Conservation (phyloP, 2,329 filamentous ascomycete species). For the Penicillium olsonii region DNA sequence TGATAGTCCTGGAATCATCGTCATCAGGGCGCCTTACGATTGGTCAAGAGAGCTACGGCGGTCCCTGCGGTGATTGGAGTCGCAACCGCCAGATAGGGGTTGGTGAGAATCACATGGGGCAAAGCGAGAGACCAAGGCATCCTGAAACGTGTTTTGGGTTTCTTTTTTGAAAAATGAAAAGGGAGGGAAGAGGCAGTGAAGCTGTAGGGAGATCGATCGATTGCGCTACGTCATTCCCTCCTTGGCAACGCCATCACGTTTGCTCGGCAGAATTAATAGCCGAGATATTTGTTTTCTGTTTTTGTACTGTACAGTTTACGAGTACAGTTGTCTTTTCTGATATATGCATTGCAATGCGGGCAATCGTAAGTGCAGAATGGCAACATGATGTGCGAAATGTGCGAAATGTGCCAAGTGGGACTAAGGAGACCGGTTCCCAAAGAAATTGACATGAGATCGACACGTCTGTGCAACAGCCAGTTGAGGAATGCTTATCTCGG, state of each 20-base stretch:
- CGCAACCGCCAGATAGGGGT: constrained; percentile 31
- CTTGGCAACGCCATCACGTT: neutral
- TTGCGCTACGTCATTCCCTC: neutral
- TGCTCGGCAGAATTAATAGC: neutral
- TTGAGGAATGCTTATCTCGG: neutral
- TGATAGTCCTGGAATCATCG: neutral
- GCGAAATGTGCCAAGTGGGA: neutral
- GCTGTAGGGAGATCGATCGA: neutral
- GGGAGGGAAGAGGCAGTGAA: neutral
- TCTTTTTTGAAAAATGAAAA: neutral
- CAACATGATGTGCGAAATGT: neutral
- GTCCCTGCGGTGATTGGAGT: constrained; percentile 29
- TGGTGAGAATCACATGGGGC: constrained; percentile 32
- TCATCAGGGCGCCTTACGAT: constrained; percentile 22
- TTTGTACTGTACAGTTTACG: no score
- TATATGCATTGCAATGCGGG: no score
- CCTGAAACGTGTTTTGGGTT: neutral
- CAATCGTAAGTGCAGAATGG: no score
- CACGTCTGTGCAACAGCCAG: constrained; percentile 2
- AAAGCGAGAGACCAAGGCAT: constrained; percentile 35
- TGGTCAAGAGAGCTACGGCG: constrained; percentile 32
- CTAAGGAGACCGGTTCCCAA: neutral
- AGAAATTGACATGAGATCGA: neutral
- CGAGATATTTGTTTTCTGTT: neutral
- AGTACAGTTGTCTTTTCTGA: no score